phyloP scores from a whole-genome alignment of 2,329 filamentous ascomycete species.

The Lachnellula hyalina region DNA sequence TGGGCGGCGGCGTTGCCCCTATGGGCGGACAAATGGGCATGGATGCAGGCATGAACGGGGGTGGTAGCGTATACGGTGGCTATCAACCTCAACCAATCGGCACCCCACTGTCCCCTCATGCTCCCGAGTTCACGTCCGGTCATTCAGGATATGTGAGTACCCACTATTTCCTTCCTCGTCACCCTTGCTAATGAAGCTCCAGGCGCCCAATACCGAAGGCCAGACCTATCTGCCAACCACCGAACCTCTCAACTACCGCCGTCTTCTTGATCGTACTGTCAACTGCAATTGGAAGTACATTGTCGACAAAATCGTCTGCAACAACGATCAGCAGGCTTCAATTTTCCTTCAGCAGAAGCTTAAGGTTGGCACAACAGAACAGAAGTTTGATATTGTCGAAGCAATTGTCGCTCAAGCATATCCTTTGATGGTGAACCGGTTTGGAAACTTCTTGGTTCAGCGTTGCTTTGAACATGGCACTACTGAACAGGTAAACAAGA shows the following conservation, averaged over 20 bases:
- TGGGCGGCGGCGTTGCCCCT: conserved; percentile 19
- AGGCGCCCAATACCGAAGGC: conserved; percentile 49
- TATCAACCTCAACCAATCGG: conserved; percentile 51
- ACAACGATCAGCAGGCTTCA: conserved; percentile 97
- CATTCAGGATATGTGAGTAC: conserved; percentile 31
- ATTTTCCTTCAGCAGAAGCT: conserved; percentile 99
- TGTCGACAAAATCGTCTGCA: conserved; percentile 98
- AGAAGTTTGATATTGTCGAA: conserved; percentile 96
- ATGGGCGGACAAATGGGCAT: conserved; percentile 21
- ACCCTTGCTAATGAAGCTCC: conserved; percentile 25
- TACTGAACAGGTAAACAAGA: conserved; percentile 87
- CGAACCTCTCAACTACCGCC: conserved; percentile 94
- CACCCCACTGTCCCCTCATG: conserved; percentile 66
- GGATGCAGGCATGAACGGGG: conserved; percentile 17
- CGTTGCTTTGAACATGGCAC: conserved; percentile 98
- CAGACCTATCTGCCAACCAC: conserved; percentile 80
- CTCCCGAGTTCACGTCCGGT: conserved; percentile 64
- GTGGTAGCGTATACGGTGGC: conserved; percentile 30
- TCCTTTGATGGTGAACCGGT: conserved; percentile 94
- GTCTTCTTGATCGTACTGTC: conserved; percentile 88
- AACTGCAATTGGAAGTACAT: conserved; percentile 99
- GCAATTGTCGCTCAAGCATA: conserved; percentile 94
- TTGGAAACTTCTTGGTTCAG: conserved; percentile 97
- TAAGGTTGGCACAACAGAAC: conserved; percentile 89
- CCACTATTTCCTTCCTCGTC: conserved; percentile 14